phyloP scores from a whole-genome alignment of 2,329 filamentous ascomycete genomes.

The Ophiostoma ulmi region DNA sequence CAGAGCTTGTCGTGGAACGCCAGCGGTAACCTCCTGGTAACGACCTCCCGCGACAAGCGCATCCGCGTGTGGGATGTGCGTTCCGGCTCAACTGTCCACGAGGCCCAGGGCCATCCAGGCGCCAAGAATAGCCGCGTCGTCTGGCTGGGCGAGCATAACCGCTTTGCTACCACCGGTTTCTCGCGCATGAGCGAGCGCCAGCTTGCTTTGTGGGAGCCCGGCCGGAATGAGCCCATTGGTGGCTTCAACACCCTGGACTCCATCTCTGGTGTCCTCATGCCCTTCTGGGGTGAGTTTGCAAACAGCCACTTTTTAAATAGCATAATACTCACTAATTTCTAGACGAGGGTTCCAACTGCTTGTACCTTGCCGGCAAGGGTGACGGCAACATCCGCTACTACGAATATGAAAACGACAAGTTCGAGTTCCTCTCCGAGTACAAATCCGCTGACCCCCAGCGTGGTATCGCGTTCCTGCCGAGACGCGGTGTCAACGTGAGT shows the following conservation, averaged over 20 bases:
- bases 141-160: conserved; percentile 96
- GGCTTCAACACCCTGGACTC: conserved; percentile 89
- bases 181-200: conserved; percentile 98
- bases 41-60: conserved; percentile 97
- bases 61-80: conserved; percentile 95
- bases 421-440: conserved; percentile 94
- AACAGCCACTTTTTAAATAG: neutral
- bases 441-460: conserved; percentile 94
- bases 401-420: conserved; percentile 97
- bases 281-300: conserved; percentile 73
- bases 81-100: conserved; percentile 81
- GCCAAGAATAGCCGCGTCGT: conserved; percentile 97
- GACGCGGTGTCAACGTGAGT: conserved; percentile 83
- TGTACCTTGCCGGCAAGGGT: conserved; percentile 95
- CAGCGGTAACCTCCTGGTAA: conserved; percentile 77
- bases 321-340: conserved; percentile 26
- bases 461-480: conserved; percentile 88
- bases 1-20: conserved; percentile 96
- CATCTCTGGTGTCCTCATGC: conserved; percentile 97
- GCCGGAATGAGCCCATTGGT: conserved; percentile 77
- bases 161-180: conserved; percentile 94
- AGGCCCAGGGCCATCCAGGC: conserved; percentile 77
- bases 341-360: conserved; percentile 87
- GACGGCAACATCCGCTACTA: conserved; percentile 99
- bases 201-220: conserved; percentile 90